phyloP scores from a whole-genome alignment of 257 asterid species.

The Marsdenia floribunda region DNA sequence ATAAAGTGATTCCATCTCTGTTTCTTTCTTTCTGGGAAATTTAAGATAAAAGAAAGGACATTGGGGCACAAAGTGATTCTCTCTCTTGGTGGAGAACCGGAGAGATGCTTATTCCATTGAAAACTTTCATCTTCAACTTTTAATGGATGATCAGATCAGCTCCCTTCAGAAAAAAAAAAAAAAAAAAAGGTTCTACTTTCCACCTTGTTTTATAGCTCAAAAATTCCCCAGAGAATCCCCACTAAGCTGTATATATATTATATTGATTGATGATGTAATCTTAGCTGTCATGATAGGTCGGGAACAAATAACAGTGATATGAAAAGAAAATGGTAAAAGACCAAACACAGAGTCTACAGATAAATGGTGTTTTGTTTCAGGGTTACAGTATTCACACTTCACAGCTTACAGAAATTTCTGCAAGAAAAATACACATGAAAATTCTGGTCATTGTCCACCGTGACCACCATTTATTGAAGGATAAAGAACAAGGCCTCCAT shows the following conservation, averaged over 20 bases:
- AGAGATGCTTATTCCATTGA: constrained; percentile 45
- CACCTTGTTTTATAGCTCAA: constrained; percentile 23
- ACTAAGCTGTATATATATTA: background rate
- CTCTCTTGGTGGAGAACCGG: constrained; percentile 38
- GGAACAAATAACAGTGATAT: background rate
- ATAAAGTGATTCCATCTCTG: background rate
- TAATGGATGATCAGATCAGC: constrained; percentile 20
- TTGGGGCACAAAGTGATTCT: constrained; percentile 41
- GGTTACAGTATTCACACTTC: constrained; percentile 14
- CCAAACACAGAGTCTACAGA: background rate
- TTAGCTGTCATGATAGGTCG: background rate
- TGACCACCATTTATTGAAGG: constrained; percentile 6
- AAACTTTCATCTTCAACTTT: constrained; percentile 27
- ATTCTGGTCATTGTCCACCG: background rate
- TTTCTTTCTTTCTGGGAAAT: constrained; percentile 22
- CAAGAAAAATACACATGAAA: background rate
- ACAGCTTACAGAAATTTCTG: constrained; percentile 7
- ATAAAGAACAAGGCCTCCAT: constrained; percentile 30
- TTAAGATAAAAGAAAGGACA: constrained; percentile 42
- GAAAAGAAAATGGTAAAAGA: background rate
- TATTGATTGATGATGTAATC: too few relatives aligned
- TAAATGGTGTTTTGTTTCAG: background rate
- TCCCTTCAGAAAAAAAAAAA: constrained; percentile 13
- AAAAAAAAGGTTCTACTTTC: constrained; percentile 20
- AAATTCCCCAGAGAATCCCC: background rate